Conservation (phyloP, 2,329 filamentous ascomycete species). For the Dothistroma septosporum region DNA sequence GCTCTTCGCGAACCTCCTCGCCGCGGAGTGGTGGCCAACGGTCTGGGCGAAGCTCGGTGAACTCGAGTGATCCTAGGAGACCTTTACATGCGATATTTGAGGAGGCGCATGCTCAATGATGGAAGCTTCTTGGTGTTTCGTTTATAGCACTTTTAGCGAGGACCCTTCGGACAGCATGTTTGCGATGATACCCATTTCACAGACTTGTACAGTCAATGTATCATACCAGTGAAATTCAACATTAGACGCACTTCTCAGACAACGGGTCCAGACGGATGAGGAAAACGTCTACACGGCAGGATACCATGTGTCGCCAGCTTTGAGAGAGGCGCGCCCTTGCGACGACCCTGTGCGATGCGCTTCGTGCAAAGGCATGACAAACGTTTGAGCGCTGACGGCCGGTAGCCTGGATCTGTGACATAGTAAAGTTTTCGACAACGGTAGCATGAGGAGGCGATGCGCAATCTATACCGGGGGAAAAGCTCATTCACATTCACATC, state of each 20-base stretch:
- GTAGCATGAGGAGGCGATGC: neutral
- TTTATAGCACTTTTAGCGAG: slow-evolving; percentile 17
- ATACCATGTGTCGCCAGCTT: too few species aligned
- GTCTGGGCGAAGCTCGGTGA: slow-evolving; percentile 14
- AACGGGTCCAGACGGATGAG: too few species aligned
- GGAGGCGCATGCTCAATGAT: slow-evolving; percentile 10
- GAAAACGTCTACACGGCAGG: too few species aligned
- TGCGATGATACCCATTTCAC: neutral
- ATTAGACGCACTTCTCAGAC: neutral
- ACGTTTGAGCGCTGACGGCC: too few species aligned
- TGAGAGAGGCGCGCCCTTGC: too few species aligned
- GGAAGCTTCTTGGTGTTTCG: neutral
- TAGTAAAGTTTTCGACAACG: too few species aligned
- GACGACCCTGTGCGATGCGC: too few species aligned
- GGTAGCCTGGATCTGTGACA: too few species aligned
- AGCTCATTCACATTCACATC: neutral
- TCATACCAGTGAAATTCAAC: neutral
- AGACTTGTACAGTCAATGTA: neutral
- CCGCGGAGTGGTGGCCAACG: neutral
- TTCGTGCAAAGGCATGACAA: too few species aligned
- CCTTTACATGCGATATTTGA: slow-evolving; percentile 6
- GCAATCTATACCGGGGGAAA: neutral
- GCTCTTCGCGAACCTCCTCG: slow-evolving; percentile 1
- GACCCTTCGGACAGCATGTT: slow-evolving; percentile 2
- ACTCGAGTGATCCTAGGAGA: slow-evolving; percentile 5